A percentile compares a stretch with the other conserved stretches of the same genome.
Conservation (phyloP, 345 rosid species). For the Acer saccharum region DNA sequence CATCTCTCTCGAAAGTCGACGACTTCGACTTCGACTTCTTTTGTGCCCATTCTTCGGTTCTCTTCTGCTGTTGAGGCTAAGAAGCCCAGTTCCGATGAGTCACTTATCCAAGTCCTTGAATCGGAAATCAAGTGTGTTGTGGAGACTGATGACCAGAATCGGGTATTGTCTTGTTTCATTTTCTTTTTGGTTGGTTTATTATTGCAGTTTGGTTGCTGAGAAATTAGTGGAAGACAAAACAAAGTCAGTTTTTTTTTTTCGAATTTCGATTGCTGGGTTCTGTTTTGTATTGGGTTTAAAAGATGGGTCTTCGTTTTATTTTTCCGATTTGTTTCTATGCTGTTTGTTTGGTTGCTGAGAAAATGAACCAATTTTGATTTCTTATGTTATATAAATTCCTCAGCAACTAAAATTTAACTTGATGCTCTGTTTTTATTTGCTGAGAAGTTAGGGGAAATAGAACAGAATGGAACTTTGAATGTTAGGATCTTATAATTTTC, state of each 20-base stretch:
- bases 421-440: too few relatives aligned
- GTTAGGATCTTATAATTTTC: background rate
- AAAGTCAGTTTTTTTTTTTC: too few relatives aligned
- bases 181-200: background rate
- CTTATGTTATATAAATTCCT: background rate
- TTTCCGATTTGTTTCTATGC: background rate
- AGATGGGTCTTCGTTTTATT: too few relatives aligned
- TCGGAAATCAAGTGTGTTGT: constrained; percentile 65
- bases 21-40: constrained; percentile 13
- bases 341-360: background rate
- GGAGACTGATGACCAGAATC: constrained; percentile 58
- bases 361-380: background rate
- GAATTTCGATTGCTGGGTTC: background rate
- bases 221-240: background rate
- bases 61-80: constrained; percentile 40
- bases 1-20: constrained; percentile 26
- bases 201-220: background rate
- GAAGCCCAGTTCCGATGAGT: constrained; percentile 46
- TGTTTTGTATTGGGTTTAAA: background rate
- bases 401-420: background rate
- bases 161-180: constrained; percentile 32
- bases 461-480: background rate
- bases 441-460: background rate
- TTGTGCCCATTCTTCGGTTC: constrained; percentile 22
- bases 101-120: constrained; percentile 62